Base-by-base conservation (phyloP, 163 green algal genomes). In the Chlorella variabilis region DNA sequence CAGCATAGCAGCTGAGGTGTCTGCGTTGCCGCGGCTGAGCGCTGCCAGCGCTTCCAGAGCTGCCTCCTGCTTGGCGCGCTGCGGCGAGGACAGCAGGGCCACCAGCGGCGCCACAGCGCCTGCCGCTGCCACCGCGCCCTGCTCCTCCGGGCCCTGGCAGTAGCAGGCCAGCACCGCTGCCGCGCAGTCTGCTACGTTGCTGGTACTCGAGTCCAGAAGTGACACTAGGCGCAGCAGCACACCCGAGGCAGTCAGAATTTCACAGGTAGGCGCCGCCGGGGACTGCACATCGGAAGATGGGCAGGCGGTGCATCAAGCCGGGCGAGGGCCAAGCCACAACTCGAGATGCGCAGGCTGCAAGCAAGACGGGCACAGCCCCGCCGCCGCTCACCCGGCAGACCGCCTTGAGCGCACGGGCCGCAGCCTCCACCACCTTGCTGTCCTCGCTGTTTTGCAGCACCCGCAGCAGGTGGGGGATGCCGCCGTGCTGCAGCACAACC, bases 371-470 rank as follows among this genome's bases (percentile, higher is more conserved):
- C 11, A 54, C 45, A 54, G 45, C 45, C 15, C 45, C 45, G 23
- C 15, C 54, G 5, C 15, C 25, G 54, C 41, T 62, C 69, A 90
- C 87, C 82, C 87, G 75, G 42, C 82, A 90, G 3, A 92, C 41
- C 36, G 89, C 69, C 71, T 91, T 90, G 4, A 92, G 71, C 5
- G 87, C 77, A 11, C 89, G 82, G 11, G 83, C 83, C 8, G 82
- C 83, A 20, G 89, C 89, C 49, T 84, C 85, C 9, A 92, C 87
- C 13, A 91, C 83, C 4, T 70, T 42, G 18, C 78, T 67, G 7
- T 92, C 85, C 38, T 33, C 13, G 54, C 61, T 59, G 80, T 63
- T 80, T 13, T 33, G 21, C 34, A 92, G 78, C 59, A 82, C 78
- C 18, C 27, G n/a, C 42, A 90, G 63, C 51, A 92, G 77, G 36